Conservation (phyloP, 2,329 filamentous ascomycete genomes). For the Plectosphaerella plurivora region DNA sequence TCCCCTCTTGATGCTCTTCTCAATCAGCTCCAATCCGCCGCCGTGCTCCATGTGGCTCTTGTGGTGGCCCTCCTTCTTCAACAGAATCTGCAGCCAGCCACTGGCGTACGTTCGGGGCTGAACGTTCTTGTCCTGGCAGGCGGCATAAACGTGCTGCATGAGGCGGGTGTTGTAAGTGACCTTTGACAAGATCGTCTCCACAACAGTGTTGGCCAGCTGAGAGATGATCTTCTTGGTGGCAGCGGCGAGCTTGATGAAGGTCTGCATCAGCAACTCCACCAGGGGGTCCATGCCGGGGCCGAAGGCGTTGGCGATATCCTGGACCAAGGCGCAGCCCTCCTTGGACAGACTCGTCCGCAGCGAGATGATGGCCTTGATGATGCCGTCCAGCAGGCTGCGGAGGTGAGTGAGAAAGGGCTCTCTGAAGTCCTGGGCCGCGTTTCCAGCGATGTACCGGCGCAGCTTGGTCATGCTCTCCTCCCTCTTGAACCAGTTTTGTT, state of each 20-base stretch:
- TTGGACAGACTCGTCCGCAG: constrained; percentile 86
- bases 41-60: constrained; percentile 80
- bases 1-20: constrained; percentile 85
- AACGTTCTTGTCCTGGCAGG: constrained; percentile 89
- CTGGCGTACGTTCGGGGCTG: constrained; percentile 75
- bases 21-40: constrained; percentile 76
- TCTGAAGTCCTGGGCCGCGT: constrained; percentile 72
- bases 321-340: constrained; percentile 76
- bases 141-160: constrained; percentile 78
- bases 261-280: constrained; percentile 86
- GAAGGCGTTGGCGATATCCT: constrained; percentile 74
- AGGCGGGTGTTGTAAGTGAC: constrained; percentile 76
- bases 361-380: constrained; percentile 79
- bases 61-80: constrained; percentile 73
- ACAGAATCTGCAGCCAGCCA: constrained; percentile 78
- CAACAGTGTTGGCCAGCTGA: constrained; percentile 73
- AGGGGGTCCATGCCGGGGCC: constrained; percentile 80
- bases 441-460: constrained; percentile 75
- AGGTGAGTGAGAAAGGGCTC: constrained; percentile 66
- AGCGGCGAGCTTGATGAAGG: constrained; percentile 82
- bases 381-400: constrained; percentile 75
- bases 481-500: constrained; percentile 85
- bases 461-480: constrained; percentile 77
- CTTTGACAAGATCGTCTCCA: constrained; percentile 75
- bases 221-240: constrained; percentile 91